A percentile compares a stretch with the other conserved stretches of the same genome.
Conservation (phyloP, 768 basidiomycete species). For the Suillus subluteus region DNA sequence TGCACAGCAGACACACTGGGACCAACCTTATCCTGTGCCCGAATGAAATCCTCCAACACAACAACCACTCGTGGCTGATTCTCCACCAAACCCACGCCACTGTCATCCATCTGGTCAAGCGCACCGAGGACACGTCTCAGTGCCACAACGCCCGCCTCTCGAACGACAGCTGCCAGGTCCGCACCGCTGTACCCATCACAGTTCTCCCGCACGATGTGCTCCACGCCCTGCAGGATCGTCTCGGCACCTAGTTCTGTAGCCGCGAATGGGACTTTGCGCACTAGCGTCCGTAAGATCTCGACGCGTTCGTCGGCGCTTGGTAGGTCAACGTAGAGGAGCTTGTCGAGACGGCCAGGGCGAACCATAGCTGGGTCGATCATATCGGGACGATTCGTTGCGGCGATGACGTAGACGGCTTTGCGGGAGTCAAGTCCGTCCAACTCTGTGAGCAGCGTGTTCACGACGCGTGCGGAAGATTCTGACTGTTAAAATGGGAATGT, state of each 20-base stretch:
- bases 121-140: constrained; percentile 69
- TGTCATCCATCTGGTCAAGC: constrained; percentile 60
- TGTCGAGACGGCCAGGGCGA: constrained; percentile 93
- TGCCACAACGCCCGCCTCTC: constrained; percentile 90
- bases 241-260: constrained; percentile 31
- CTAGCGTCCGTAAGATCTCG: constrained; percentile 83
- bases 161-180: constrained; percentile 83
- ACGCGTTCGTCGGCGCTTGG: constrained; percentile 73
- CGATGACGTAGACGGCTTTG: constrained; percentile 90
- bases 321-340: constrained; percentile 90
- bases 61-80: constrained; percentile 49
- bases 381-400: constrained; percentile 93
- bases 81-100: background rate
- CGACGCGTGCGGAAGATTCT: constrained; percentile 90
- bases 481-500: constrained; percentile 51
- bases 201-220: constrained; percentile 54
- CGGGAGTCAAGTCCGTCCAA: constrained; percentile 89
- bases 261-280: constrained; percentile 69
- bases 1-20: constrained; percentile 87
- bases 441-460: constrained; percentile 90
- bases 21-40: constrained; percentile 77
- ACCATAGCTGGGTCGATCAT: constrained; percentile 99
- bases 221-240: constrained; percentile 32
- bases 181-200: constrained; percentile 94
- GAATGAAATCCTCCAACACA: constrained; percentile 65